Evolutionary conservation across 2,329 filamentous ascomycete species (phyloP), one percentile per base, ranked within the genome.

Genomic region (Ramularia endophylla): DNA sequence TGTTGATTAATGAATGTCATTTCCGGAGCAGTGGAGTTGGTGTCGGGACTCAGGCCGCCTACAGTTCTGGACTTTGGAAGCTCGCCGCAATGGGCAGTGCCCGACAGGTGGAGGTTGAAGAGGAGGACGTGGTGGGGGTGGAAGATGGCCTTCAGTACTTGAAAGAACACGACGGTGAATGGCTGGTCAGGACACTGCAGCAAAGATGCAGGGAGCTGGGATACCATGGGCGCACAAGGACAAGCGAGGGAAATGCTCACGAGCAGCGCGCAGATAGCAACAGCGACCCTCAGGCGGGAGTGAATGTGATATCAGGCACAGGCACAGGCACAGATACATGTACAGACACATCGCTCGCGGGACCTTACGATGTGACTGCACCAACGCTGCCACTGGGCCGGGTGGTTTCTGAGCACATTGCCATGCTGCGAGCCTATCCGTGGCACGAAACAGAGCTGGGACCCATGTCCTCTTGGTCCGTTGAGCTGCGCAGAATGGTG

Each of bases 381-480:
- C 7, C 44, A 3, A 27, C 35, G 3, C 22, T 46, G 5, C 36
- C 35, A 13, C 36, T 39, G 2, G 27, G 36, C 6, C 30, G 29
- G 19, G 20, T 13, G 3, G 22, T 51, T 1, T 45, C 48, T 2
- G 40, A 35, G 9, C 48, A 53, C 38, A 40, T 51, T 11, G 17
- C 43, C 12, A 25, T 44, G 11, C 16, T 53, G 6, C 41, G 50
- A 8, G 16, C 28, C 6, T 38, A 47, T 13, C 41, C 51, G 18
- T 54, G 52, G 50, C 31, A 32, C 6, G 15, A 27, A 4, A 54
- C 50, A 4, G 12, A 27, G 3, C 32, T 54, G 9, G 52, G 52
- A 3, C 38, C 46, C 4, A 50, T 54, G 42, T 20, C 38, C 2
- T 37, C 33, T 6, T 54, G 52, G 52, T 30, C 35, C 15, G 11